Base-by-base conservation (phyloP, 371 early-diverging fungal species). In the Zychaea mexicana region DNA sequence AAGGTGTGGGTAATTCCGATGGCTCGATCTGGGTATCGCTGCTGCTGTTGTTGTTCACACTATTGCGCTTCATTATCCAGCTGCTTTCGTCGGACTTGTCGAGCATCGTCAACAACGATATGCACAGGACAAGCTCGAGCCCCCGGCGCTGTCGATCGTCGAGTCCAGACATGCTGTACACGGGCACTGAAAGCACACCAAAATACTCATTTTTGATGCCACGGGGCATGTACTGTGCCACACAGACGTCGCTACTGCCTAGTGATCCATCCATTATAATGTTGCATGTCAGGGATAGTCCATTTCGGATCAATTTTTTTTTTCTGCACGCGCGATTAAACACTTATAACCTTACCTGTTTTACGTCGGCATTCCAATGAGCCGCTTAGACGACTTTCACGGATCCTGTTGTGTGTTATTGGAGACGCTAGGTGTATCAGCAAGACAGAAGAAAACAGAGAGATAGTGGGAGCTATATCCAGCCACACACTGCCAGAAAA, bases 141-240 rank as follows among this genome's bases (percentile, higher is more conserved):
- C 69, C 74, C 22, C 60, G 62, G 2, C 62, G 53, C 17, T 72
- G 60, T 1, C 59, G 68, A 19, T 72, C 45, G 22, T 72, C 59
- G 45, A 69, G 68, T 24, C 69, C 59, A 21, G 57, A 28, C 68
- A 78, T 67, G 59, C 76, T 81, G 65, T 74, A 78, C 21, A 69
- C 67, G 9, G 75, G 64, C n/a, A 77, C 21, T 17, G 78, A 76
- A 42, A 78, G 53, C 15, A 81, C 64, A 30, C 81, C 81, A 68
- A 81, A 81, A 39, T 81, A 78, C 33, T 73, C 78, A 47, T 76
- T 76, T 47, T 77, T 81, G 36, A 74, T 31, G 2, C 69, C 72
- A 32, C 78, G 65, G 33, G 81, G 76, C 26, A 81, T 36, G 55
- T 81, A 81, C 26, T 74, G 72, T 38, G 81, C 78, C 32, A 76